Evolutionary conservation across 1,284 basidiomycete genomes (phyloP).

Genomic region (Dichomitus squalens): DNA sequence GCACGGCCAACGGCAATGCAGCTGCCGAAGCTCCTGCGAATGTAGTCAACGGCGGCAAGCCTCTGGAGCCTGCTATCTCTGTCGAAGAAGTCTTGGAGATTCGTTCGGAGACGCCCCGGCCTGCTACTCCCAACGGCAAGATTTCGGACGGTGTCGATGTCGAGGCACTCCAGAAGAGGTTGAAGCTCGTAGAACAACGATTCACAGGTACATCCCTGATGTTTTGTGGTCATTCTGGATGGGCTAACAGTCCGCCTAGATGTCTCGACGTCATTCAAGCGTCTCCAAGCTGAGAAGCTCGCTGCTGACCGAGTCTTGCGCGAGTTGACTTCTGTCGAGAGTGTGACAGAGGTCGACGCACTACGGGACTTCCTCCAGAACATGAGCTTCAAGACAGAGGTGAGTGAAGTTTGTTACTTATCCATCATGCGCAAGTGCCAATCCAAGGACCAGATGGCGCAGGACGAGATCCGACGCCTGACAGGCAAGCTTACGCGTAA

Average conservation of each 20-base stretch:
- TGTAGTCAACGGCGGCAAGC: neutral
- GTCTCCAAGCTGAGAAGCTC: conserved; percentile 68
- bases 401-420: conserved; percentile 34
- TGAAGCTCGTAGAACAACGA: conserved; percentile 71
- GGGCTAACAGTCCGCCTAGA: conserved; percentile 42
- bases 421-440: neutral
- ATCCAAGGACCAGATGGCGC: conserved; percentile 50
- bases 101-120: neutral
- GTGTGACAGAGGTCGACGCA: conserved; percentile 63
- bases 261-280: conserved; percentile 75
- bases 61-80: neutral
- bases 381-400: conserved; percentile 70
- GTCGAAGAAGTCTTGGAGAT: neutral
- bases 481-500: conserved; percentile 72
- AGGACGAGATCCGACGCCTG: conserved; percentile 75
- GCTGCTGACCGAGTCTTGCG: conserved; percentile 72
- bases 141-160: conserved; percentile 38
- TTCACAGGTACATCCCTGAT: conserved; percentile 56
- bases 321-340: conserved; percentile 76
- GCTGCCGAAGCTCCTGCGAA: neutral
- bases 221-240: neutral
- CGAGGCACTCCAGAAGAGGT: conserved; percentile 61
- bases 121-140: conserved; percentile 2
- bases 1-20: neutral
- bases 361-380: conserved; percentile 77